Evolutionary conservation across 2,329 filamentous ascomycete species (phyloP).

Genomic region (Xylaria sp.): DNA sequence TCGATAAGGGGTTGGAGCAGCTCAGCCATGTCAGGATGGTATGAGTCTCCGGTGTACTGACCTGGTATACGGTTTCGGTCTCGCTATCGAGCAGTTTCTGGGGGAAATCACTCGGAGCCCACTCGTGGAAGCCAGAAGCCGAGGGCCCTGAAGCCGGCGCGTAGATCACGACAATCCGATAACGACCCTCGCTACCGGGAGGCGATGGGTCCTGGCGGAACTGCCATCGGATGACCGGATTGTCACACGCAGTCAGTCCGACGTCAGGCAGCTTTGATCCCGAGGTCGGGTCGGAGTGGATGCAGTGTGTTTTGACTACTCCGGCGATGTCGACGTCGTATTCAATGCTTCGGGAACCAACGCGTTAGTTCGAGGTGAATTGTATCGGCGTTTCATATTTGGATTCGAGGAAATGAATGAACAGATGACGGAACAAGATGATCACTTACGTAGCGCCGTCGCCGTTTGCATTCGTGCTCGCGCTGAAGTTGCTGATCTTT

Average conservation of each 20-base stretch:
- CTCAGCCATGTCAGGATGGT: too few species aligned
- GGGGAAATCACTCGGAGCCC: constrained; percentile 42
- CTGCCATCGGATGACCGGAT: constrained; percentile 43
- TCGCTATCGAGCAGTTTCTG: constrained; percentile 26
- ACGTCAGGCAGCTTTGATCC: constrained; percentile 40
- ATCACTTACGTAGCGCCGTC: constrained; percentile 43
- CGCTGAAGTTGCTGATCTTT: constrained; percentile 41
- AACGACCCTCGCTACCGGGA: constrained; percentile 41
- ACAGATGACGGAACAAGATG: neutral
- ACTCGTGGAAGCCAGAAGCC: constrained; percentile 44
- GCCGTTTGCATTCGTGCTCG: constrained; percentile 36
- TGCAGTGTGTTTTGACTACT: constrained; percentile 36
- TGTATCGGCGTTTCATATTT: neutral
- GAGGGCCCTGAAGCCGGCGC: constrained; percentile 26
- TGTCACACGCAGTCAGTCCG: constrained; percentile 36
- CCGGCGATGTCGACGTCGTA: constrained; percentile 40
- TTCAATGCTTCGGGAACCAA: constrained; percentile 35
- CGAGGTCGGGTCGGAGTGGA: constrained; percentile 41
- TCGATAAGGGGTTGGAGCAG: too few species aligned
- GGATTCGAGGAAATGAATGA: too few species aligned
- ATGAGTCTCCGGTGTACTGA: neutral
- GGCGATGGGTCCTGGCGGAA: constrained; percentile 45
- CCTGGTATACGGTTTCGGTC: constrained; percentile 40
- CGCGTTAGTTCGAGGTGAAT: neutral
- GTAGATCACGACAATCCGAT: constrained; percentile 44